These are phyloP conservation scores for Podila horticola DNA, from an alignment of 192 early-diverging fungal genomes.

Conservation along the genomic window DNA sequence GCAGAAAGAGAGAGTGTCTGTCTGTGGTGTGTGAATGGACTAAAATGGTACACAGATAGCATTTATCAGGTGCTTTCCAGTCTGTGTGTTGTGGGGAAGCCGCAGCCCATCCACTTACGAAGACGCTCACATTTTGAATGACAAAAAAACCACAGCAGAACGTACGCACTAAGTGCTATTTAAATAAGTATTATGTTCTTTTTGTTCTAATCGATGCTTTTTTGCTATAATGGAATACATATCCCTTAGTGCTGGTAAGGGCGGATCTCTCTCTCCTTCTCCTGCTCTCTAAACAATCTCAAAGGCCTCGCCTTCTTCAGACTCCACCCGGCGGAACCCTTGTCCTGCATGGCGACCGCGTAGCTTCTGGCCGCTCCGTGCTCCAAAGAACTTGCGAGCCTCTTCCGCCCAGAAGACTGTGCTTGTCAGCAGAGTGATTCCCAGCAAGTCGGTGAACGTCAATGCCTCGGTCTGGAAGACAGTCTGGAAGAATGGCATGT, in stretches of 20 bases:
- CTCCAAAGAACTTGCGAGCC: slow-evolving; percentile 68
- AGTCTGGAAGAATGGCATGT: slow-evolving; percentile 87
- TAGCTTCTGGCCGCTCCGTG: slow-evolving; percentile 12
- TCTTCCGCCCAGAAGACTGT: slow-evolving; percentile 90
- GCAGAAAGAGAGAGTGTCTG: too few relatives aligned
- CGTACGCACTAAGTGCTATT: too few relatives aligned
- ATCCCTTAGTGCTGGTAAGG: background rate
- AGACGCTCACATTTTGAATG: too few relatives aligned
- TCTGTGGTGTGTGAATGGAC: too few relatives aligned
- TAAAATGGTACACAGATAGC: too few relatives aligned
- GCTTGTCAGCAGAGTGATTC: slow-evolving; percentile 75
- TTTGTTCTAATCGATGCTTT: background rate
- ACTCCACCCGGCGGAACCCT: slow-evolving; percentile 41
- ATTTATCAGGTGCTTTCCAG: too few relatives aligned
- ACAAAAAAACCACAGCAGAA: too few relatives aligned
- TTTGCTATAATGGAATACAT: background rate
- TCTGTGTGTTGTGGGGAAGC: too few relatives aligned
- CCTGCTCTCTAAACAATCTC: slow-evolving; percentile 30
- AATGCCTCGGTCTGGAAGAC: slow-evolving; percentile 95
- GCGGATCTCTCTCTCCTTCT: background rate
- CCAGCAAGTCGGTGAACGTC: slow-evolving; percentile 74
- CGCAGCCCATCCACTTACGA: too few relatives aligned
- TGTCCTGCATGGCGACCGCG: slow-evolving; percentile 25
- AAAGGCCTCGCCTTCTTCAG: slow-evolving; percentile 48
- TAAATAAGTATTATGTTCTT: background rate